These are phyloP conservation scores for Pseudogymnoascus sp. DNA, from an alignment of 2,329 filamentous ascomycete genomes.

Conservation along the genomic window DNA sequence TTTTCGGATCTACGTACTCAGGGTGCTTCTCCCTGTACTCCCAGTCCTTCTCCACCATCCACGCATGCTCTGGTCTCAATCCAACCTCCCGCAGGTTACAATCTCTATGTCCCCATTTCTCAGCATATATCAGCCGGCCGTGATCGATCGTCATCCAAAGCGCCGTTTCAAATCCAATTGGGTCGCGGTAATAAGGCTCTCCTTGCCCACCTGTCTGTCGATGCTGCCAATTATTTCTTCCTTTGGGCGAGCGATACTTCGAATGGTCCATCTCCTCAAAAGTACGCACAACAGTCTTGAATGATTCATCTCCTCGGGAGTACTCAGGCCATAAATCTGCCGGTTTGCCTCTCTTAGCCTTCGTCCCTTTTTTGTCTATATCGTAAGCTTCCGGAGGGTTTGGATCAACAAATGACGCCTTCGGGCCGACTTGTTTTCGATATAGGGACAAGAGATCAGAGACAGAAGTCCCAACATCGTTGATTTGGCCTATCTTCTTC, in stretches of 20 bases:
- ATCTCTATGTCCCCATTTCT: conserved; percentile 41
- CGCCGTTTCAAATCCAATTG: conserved; percentile 37
- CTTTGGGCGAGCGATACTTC: conserved; percentile 17
- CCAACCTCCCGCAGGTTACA: conserved; percentile 35
- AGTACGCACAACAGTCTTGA: conserved; percentile 9
- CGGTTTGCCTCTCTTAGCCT: not conserved
- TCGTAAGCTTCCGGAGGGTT: conserved; percentile 27
- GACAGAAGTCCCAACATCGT: conserved; percentile 38
- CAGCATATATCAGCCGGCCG: conserved; percentile 34
- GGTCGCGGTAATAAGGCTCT: conserved; percentile 46
- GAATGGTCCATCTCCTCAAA: not conserved
- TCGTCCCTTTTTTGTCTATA: conserved; percentile 10
- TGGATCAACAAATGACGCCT: conserved; percentile 32
- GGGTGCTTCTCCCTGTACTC: conserved; percentile 13
- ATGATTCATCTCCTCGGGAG: not conserved
- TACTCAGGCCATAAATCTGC: not conserved
- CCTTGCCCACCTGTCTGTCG: conserved; percentile 43
- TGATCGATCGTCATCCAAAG: conserved; percentile 40
- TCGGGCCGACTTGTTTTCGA: conserved; percentile 28
- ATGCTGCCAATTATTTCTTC: conserved; percentile 46
- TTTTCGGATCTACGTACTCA: not conserved
- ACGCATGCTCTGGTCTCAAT: conserved; percentile 37
- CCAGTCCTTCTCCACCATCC: conserved; percentile 39
- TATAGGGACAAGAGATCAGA: conserved; percentile 41
- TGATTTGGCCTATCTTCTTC: conserved; percentile 35